Conservation (phyloP, 225 moss, liverwort and hornwort genomes). For the Physcomitrellopsis africana region DNA sequence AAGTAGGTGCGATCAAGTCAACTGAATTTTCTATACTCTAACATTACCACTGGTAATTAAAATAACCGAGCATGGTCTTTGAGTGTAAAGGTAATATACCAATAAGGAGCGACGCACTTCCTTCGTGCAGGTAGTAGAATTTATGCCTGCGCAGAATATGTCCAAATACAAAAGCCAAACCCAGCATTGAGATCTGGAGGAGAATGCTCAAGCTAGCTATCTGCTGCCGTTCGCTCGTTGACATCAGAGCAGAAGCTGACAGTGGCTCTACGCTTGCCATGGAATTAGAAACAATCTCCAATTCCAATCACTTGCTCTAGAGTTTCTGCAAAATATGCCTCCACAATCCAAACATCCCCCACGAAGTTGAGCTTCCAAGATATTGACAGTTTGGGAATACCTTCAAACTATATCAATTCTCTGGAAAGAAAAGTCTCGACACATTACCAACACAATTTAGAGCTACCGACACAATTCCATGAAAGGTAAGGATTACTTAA, state of each 20-base stretch:
- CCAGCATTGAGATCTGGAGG: constrained; percentile 67
- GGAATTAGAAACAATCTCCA: neutral
- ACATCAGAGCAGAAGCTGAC: neutral
- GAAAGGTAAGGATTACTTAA: no score
- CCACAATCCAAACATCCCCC: no score
- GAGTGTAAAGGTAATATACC: constrained; percentile 28
- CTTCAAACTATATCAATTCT: no score
- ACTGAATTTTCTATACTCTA: neutral
- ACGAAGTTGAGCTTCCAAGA: no score
- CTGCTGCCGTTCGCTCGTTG: constrained; percentile 52
- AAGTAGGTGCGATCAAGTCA: neutral
- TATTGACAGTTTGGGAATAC: no score
- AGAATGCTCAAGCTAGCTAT: constrained; percentile 69
- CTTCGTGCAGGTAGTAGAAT: constrained; percentile 68
- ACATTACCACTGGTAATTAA: neutral
- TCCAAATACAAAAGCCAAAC: constrained; percentile 62
- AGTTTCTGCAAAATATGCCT: no score
- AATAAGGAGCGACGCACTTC: constrained; percentile 63
- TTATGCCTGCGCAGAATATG: constrained; percentile 73
- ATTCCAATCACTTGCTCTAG: no score
- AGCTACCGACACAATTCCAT: no score
- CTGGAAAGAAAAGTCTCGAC: no score
- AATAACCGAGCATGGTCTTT: neutral
- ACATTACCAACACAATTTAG: no score
- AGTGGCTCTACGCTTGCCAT: neutral